Evolutionary conservation across 805 yeast genomes (phyloP), one percentile per base, ranked within the genome.

Genomic region (Ogataea pilisensis): DNA sequence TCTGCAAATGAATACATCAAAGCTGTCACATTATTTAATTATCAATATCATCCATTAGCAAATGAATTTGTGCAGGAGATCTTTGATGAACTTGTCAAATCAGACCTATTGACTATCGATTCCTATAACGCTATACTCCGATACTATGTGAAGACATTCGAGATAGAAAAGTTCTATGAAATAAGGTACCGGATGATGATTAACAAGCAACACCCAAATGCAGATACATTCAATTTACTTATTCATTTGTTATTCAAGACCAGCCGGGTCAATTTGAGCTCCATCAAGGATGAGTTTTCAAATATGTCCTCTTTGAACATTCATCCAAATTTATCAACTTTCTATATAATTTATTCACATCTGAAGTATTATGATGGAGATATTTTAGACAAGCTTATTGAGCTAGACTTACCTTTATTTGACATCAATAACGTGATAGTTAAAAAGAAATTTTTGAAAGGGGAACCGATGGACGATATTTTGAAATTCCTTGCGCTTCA

Each of bases 191-290:
- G 9, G 9, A 36, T 36, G 34, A 24, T 13, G 16, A 21, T 4
- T 3, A 30, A 30, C 5, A 16, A 12, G 7, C 8, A 29, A 3
- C 16, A 22, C 2, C 43, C 48, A 8, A 31, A 38, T 31, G 33
- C 39, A 17, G 32, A 36, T 29, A 43, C 47, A 5, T 45, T 31
- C 27, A 50, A 48, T 34, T 20, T 50, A 20, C 14, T 48, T 8
- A 33, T 50, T 5, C 38, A 45, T 18, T 19, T 42, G 2, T 19
- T 42, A 8, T 38, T 48, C 29, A 30, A 34, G 28, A 26, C 35
- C n/a, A 31, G 30, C 8, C n/a, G 16, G 13, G 28, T 40, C 3
- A 21, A 30, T 3, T 38, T 42, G 11, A 30, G 27, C 17, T 17
- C 30, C 28, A 21, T 45, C 8, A 26, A 34, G 18, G 31, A 34